A percentile compares a stretch with the other conserved stretches of the same genome.
These are phyloP conservation scores for Microbotryum scabiosae DNA, from an alignment of 1,284 basidiomycete genomes.

Conservation along the genomic window DNA sequence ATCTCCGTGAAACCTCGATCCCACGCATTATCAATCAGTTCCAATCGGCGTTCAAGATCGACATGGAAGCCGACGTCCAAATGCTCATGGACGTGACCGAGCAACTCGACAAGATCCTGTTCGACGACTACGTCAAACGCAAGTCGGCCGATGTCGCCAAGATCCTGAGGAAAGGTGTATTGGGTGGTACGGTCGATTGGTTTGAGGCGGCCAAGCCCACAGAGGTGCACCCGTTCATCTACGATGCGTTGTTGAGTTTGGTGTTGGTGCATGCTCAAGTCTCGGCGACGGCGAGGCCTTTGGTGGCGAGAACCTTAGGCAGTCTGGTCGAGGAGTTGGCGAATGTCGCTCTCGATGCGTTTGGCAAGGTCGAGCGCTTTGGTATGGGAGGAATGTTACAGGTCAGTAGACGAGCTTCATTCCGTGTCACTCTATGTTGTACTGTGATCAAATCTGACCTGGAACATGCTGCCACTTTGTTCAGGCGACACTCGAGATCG, in stretches of 20 bases:
- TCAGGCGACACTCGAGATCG: conserved; percentile 96
- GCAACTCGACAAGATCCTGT: conserved; percentile 77
- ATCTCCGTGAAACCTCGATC: conserved; percentile 61
- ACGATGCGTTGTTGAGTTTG: conserved; percentile 74
- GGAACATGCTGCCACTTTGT: not conserved
- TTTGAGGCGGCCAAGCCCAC: conserved; percentile 47
- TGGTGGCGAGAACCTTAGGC: conserved; percentile 73
- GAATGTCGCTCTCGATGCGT: conserved; percentile 68
- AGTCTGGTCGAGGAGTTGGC: conserved; percentile 76
- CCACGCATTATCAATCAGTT: conserved; percentile 74
- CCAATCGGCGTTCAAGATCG: conserved; percentile 64
- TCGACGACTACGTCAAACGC: conserved; percentile 74
- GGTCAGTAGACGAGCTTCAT: conserved; percentile 47
- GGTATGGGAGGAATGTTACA: conserved; percentile 98
- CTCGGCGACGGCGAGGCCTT: conserved; percentile 62
- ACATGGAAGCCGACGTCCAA: conserved; percentile 68
- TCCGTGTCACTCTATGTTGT: not conserved
- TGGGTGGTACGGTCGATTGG: conserved; percentile 79
- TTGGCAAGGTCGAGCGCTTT: conserved; percentile 76
- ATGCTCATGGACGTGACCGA: conserved; percentile 67
- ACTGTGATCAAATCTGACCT: not conserved
- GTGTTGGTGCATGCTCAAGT: conserved; percentile 91
- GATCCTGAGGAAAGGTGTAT: conserved; percentile 68
- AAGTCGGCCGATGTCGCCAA: conserved; percentile 59
- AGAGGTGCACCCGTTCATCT: conserved; percentile 95